Base-by-base conservation (phyloP, 371 early-diverging fungal genomes). In the Apophysomyces trapeziformis region DNA sequence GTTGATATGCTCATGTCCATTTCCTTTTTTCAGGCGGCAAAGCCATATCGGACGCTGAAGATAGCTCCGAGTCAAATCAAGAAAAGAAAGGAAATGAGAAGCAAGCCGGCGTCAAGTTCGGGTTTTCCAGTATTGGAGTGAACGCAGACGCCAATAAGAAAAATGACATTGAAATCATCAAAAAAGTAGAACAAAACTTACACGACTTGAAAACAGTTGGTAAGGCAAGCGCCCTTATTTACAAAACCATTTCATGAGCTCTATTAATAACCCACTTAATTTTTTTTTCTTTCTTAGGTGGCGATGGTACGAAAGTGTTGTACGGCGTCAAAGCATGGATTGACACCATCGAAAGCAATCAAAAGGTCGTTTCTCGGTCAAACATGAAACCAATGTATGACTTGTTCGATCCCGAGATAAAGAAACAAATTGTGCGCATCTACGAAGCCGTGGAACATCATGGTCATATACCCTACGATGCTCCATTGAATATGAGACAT, bases 381-480 rank as follows among this genome's bases (percentile, higher is more conserved):
- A 50, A 50, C 54, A 50, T 50, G 21, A 50, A 21, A 21, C 54
- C 54, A 50, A 50, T 50, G 21, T 50, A 50, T 21, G 21, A 50
- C 16, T 26, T 50, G 8, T 21, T 50, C 21, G 54, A 50, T 21
- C 7, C 16, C 4, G 5, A n/a, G 8, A n/a, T 9, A 7, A 50
- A 21, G 2, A 1, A 16, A 21, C n/a, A 21, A 21, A 11, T 50
- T 5, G 21, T 50, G 9, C 21, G 21, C 21, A 21, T 50, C 5
- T 50, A 50, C 4, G 54, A 50, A 5, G 16, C 21, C 35, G 21
- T 18, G 9, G 54, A 50, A 21, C 54, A 50, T 26, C 2, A n/a
- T 8, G 21, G 21, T 11, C 54, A 50, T 50, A 21, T 50, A 50
- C 54, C 21, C 21, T 50, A 50, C 21, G 35, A 26, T 21, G 21